Percentiles rank a stretch among this genome's conserved stretches.
These are phyloP conservation scores for Bryum argenteum DNA, from an alignment of 225 moss, liverwort and hornwort genomes.

Conservation along the genomic window DNA sequence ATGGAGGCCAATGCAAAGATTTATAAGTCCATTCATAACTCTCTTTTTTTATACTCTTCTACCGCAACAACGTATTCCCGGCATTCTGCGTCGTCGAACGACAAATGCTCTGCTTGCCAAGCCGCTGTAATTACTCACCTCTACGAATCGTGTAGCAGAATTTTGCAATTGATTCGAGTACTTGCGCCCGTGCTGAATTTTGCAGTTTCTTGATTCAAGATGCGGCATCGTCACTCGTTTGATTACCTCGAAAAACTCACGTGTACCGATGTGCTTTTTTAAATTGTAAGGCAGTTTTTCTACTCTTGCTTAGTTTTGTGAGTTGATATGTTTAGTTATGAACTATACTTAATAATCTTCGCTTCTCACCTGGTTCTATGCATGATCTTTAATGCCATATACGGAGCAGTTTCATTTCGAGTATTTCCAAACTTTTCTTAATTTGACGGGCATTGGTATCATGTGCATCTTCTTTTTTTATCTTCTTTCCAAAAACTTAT, in stretches of 20 bases:
- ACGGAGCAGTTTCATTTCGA: constrained; percentile 1
- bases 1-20: constrained; percentile 1
- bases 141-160: background rate
- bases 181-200: background rate
- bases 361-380: background rate
- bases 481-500: constrained; percentile 17
- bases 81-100: constrained; percentile 23
- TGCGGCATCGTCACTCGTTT: background rate
- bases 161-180: background rate
- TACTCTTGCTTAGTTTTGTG: too few species aligned
- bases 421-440: background rate
- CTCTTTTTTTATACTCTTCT: background rate
- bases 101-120: constrained; percentile 38
- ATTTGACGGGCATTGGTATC: constrained; percentile 1
- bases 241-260: background rate
- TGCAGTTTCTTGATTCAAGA: background rate
- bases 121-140: constrained; percentile 11
- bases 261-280: too few species aligned
- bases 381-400: background rate
- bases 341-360: background rate
- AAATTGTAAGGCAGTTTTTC: too few species aligned
- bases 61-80: constrained; percentile 11
- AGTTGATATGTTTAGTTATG: background rate
- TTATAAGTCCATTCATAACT: background rate
- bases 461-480: background rate